Percentiles rank a stretch among this genome's conserved stretches.
phyloP scores from a whole-genome alignment of 176 grass and related monocot genomes.

The Leersia perrieri region DNA sequence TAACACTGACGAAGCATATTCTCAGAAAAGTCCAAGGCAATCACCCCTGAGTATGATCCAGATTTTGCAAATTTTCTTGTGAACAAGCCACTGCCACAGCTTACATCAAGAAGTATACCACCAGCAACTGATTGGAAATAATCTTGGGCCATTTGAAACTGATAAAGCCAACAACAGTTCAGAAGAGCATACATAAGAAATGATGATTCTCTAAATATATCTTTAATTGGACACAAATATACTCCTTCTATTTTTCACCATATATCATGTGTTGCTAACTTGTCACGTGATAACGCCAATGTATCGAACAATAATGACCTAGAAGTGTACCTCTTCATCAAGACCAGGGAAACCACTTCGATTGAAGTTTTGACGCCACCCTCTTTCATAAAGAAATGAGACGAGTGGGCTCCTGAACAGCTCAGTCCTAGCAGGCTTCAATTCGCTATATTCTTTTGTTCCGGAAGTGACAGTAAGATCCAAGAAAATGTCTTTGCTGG shows the following conservation, averaged over 20 bases:
- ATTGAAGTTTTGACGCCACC: slow-evolving; percentile 94
- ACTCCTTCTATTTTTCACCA: background rate
- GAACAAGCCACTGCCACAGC: slow-evolving; percentile 92
- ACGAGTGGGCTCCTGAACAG: slow-evolving; percentile 85
- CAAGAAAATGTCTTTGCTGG: slow-evolving; percentile 82
- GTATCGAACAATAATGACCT: background rate
- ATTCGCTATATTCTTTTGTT: slow-evolving; percentile 78
- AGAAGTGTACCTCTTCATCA: slow-evolving; percentile 74
- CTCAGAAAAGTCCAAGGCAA: slow-evolving; percentile 93
- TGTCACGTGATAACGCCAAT: background rate
- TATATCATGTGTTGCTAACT: background rate
- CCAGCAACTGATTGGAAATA: slow-evolving; percentile 72
- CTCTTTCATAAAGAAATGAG: slow-evolving; percentile 95
- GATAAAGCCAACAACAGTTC: slow-evolving; percentile 33
- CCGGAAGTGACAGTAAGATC: slow-evolving; percentile 89
- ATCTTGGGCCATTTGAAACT: slow-evolving; percentile 95
- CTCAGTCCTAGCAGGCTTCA: slow-evolving; percentile 86
- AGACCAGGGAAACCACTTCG: slow-evolving; percentile 91
- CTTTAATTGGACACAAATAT: no score
- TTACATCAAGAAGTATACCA: slow-evolving; percentile 80
- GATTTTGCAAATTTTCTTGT: slow-evolving; percentile 87
- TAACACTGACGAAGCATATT: slow-evolving; percentile 97
- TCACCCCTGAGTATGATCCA: slow-evolving; percentile 75
- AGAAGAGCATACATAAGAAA: slow-evolving; percentile 17
- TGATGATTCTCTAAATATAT: background rate